Base-by-base conservation (phyloP, 306 rosid genomes). In the Vigna trinervia region DNA sequence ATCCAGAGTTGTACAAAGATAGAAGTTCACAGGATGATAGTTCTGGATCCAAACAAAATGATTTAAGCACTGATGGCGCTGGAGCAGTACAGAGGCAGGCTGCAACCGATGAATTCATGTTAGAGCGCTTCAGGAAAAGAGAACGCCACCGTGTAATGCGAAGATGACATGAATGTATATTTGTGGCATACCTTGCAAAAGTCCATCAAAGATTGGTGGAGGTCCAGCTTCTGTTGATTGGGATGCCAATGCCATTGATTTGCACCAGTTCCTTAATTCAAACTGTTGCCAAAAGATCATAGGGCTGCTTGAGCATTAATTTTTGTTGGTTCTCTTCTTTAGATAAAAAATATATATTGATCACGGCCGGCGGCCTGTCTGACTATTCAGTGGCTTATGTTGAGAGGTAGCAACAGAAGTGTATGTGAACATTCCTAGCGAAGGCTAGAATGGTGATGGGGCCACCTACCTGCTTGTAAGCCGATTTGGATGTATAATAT, bases 1-100 rank as follows among this genome's bases (percentile, higher is more conserved):
- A 95, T 86, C 99, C 97, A 0, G 99, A 95, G 91, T 84, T 95
- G 67, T 95, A 95, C 89, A 95, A 92, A 74, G 93, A 88, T 68
- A 89, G 82, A 87, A 88, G 75, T 75, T 47, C 74, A 51, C 97
- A 85, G 80, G 96, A 88, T 67, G 92, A 89, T 65, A 84, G 85
- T 30, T 80, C 88, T 68, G 91, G 80, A 32, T 78, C 97, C 78
- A 87, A 81, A 62, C 91, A 86, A 85, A 82, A 78, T 61, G 96
- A 92, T 23, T 41, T 86, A 13, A 50, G 82, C 84, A 64, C 81
- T 58, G 96, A 90, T 47, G 85, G 85, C 46, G 84, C 91, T 34
- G 94, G 89, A 68, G 88, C 97, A 13, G 91, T 89, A 57, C 97
- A 77, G 73, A 92, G 99, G 86, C 97, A 90, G 83, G 99, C 97